These are phyloP conservation scores for Raddia distichophylla DNA, from an alignment of 176 grass and related monocot genomes.

Conservation along the genomic window DNA sequence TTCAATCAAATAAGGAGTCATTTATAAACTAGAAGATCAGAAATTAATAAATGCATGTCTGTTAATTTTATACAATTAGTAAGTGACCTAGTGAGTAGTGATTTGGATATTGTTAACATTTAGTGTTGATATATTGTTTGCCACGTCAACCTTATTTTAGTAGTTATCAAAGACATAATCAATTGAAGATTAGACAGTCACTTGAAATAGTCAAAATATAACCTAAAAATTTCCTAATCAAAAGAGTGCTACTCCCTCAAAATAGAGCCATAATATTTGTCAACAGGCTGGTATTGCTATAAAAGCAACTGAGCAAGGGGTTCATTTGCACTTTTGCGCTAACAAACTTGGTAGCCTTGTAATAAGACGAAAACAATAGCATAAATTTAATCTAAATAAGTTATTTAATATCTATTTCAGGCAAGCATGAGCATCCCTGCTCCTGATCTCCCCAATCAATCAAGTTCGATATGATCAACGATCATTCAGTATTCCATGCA, in stretches of 20 bases:
- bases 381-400: slow-evolving; percentile 1
- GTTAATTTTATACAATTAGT: neutral
- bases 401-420: slow-evolving; percentile 15
- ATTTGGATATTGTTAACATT: slow-evolving; percentile 14
- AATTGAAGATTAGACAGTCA: slow-evolving; percentile 8
- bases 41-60: slow-evolving; percentile 1
- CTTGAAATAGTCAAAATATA: slow-evolving; percentile 11
- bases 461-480: neutral
- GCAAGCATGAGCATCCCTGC: slow-evolving; percentile 11
- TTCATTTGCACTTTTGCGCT: slow-evolving; percentile 5
- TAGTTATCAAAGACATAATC: slow-evolving; percentile 9
- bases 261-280: slow-evolving; percentile 13
- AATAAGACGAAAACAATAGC: slow-evolving; percentile 14
- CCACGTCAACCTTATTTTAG: neutral
- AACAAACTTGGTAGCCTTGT: slow-evolving; percentile 25
- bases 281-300: neutral
- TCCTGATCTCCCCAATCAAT: neutral
- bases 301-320: slow-evolving; percentile 1
- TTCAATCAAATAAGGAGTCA: neutral
- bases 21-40: neutral
- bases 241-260: neutral
- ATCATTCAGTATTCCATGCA: neutral
- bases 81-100: slow-evolving; percentile 1
- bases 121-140: slow-evolving; percentile 16
- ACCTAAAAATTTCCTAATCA: slow-evolving; percentile 1